phyloP scores from a whole-genome alignment of 345 rosid species.

The Punica granatum region DNA sequence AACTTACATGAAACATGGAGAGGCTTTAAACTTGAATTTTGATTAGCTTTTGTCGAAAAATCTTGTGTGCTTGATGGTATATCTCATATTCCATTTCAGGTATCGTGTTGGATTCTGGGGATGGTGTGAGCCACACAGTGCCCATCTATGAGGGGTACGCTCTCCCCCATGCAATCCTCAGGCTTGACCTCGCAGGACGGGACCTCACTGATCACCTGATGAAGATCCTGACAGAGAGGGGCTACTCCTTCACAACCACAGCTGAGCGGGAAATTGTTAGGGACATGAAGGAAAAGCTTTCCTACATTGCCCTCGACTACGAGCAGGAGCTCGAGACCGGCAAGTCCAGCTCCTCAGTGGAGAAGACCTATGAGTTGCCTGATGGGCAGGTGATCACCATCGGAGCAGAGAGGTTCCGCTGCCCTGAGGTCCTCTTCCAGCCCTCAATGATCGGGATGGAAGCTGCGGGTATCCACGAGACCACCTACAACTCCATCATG shows the following conservation, averaged over 20 bases:
- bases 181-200: conserved; percentile 90
- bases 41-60: too few relatives aligned
- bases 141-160: conserved; percentile 90
- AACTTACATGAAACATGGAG: too few relatives aligned
- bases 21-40: too few relatives aligned
- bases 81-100: conserved; percentile 24
- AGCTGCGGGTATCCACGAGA: conserved; percentile 85
- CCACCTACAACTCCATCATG: conserved; percentile 90
- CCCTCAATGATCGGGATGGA: conserved; percentile 98
- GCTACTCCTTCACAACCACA: conserved; percentile 91
- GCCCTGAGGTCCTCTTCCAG: conserved; percentile 94
- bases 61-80: background rate
- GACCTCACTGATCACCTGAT: conserved; percentile 79
- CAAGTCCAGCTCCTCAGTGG: conserved; percentile 74
- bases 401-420: conserved; percentile 85
- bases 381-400: conserved; percentile 93
- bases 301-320: conserved; percentile 84
- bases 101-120: conserved; percentile 91
- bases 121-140: conserved; percentile 92
- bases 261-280: conserved; percentile 97
- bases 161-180: conserved; percentile 82
- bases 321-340: conserved; percentile 93
- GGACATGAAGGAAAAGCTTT: conserved; percentile 89
- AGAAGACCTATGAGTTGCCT: conserved; percentile 82
- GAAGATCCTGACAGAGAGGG: conserved; percentile 94